Conservation (phyloP, 176 grass and related monocot species). For the Carex pumila region DNA sequence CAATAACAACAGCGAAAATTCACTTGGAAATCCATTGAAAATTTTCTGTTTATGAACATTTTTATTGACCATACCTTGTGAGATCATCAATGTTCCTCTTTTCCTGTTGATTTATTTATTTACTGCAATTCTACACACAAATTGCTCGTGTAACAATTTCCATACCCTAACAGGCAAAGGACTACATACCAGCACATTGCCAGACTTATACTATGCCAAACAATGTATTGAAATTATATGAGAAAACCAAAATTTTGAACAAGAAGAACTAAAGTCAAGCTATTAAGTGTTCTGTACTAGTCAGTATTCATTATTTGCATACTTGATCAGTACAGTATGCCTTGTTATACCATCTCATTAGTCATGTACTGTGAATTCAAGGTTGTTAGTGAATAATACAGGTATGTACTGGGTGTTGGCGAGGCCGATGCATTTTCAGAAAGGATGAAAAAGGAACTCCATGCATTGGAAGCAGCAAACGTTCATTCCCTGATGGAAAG, state of each 20-base stretch:
- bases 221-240: not conserved
- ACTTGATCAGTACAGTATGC: not conserved
- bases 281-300: not conserved
- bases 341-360: not conserved
- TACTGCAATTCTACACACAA: not conserved
- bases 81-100: not conserved
- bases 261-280: not conserved
- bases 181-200: not conserved
- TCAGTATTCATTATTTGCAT: not conserved
- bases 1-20: no score
- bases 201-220: not conserved
- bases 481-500: constrained; percentile 91
- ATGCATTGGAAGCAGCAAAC: constrained; percentile 92
- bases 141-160: not conserved
- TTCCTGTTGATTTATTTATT: not conserved
- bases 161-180: not conserved
- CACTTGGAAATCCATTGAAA: not conserved
- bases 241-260: no score
- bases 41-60: not conserved
- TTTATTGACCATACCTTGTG: not conserved
- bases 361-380: not conserved
- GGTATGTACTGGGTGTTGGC: constrained; percentile 98
- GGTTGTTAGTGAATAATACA: constrained; percentile 27
- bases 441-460: constrained; percentile 94
- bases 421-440: constrained; percentile 99